phyloP scores from a whole-genome alignment of 495 filamentous ascomycete species.

The Neurospora sp. region DNA sequence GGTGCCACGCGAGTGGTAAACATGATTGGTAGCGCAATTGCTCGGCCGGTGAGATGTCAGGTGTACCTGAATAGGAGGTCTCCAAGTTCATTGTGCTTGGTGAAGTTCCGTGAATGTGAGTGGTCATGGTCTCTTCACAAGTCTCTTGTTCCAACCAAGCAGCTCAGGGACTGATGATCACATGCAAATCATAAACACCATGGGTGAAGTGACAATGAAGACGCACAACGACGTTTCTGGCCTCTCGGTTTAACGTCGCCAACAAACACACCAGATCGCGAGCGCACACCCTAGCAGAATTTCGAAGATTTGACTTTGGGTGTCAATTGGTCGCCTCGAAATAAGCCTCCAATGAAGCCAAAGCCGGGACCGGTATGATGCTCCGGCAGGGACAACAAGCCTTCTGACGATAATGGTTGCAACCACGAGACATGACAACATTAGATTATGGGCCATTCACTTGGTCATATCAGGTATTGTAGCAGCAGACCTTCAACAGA shows the following conservation, averaged over 20 bases:
- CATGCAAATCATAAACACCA: not conserved
- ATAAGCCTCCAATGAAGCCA: not conserved
- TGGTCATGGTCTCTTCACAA: not conserved
- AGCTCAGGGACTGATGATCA: not conserved
- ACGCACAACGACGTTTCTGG: not conserved
- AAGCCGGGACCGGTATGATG: not conserved
- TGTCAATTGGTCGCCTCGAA: not conserved
- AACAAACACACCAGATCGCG: not conserved
- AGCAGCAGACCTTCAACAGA: not conserved
- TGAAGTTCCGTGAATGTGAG: not conserved
- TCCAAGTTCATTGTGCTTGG: not conserved
- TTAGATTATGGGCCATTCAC: not conserved
- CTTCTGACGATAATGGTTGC: not conserved
- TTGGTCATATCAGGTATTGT: not conserved
- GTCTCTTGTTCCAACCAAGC: not conserved
- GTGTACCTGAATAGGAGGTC: not conserved
- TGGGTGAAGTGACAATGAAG: not conserved
- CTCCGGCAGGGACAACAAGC: not conserved
- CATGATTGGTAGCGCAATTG: not conserved
- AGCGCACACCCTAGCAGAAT: no score
- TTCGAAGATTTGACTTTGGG: not conserved
- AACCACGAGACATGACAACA: not conserved
- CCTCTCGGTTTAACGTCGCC: not conserved
- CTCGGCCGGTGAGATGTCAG: not conserved
- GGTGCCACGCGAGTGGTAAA: not conserved